Evolutionary conservation across 148 eudicot genomes (phyloP).

Genomic region (Polygonum aviculare): DNA sequence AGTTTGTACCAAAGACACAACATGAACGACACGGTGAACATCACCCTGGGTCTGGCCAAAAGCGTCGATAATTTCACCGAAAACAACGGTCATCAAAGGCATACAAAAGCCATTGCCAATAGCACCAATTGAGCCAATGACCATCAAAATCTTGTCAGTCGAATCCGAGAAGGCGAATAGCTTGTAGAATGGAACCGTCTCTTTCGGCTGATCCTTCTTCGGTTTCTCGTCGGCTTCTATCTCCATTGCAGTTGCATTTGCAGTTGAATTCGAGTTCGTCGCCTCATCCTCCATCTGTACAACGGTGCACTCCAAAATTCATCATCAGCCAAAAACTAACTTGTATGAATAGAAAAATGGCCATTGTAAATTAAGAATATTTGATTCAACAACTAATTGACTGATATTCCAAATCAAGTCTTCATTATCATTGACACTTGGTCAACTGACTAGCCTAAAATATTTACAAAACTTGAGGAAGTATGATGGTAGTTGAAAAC

Average conservation of each 20-base stretch:
- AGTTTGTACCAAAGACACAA: constrained; percentile 25
- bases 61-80: constrained; percentile 19
- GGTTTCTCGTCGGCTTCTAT: background rate
- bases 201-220: constrained; percentile 8
- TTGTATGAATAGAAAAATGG: background rate
- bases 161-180: constrained; percentile 18
- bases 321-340: background rate
- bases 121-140: constrained; percentile 21
- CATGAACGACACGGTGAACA: constrained; percentile 3
- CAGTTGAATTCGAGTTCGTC: background rate
- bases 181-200: constrained; percentile 21
- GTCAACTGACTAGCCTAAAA: too few species aligned
- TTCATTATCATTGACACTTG: background rate
- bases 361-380: background rate
- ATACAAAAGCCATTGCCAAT: constrained; percentile 16
- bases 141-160: constrained; percentile 16
- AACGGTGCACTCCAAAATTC: background rate
- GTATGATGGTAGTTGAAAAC: too few species aligned
- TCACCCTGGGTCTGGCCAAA: constrained; percentile 14
- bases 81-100: constrained; percentile 24
- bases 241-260: constrained; percentile 1
- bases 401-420: background rate
- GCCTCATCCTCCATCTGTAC: constrained; percentile 4
- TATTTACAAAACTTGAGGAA: too few species aligned
- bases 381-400: background rate